Conservation (phyloP, 345 rosid species). For the Sapria himalayana region DNA sequence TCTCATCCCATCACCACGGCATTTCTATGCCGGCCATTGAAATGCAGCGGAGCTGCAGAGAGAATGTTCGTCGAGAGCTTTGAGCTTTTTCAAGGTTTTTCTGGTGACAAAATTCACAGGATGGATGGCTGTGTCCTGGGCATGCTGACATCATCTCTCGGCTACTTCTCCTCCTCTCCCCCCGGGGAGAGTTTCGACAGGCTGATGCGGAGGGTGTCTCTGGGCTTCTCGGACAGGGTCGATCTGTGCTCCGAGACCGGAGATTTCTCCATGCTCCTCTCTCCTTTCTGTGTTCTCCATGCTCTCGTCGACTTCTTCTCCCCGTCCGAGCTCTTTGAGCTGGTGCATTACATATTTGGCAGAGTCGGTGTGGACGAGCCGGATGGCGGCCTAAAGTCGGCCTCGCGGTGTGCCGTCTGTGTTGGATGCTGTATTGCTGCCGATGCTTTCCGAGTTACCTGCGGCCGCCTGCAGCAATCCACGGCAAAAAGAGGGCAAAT, state of each 20-base stretch:
- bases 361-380: conserved; percentile 16
- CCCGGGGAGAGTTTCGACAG: conserved; percentile 22
- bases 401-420: conserved; percentile 14
- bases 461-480: conserved; percentile 32
- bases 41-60: conserved; percentile 14
- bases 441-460: conserved; percentile 43
- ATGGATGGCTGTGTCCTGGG: conserved; percentile 37
- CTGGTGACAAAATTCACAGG: conserved; percentile 22
- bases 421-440: conserved; percentile 43
- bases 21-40: conserved; percentile 29
- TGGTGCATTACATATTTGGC: conserved; percentile 36
- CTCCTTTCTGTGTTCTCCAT: conserved; percentile 32
- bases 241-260: conserved; percentile 26
- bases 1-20: conserved; percentile 39
- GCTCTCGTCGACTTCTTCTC: conserved; percentile 32
- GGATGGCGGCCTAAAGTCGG: conserved; percentile 11
- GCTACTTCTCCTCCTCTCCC: conserved; percentile 21
- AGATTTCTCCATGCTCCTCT: conserved; percentile 24
- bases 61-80: conserved; percentile 16
- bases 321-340: conserved; percentile 50
- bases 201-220: conserved; percentile 23
- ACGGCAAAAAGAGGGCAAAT: conserved; percentile 16
- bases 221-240: conserved; percentile 22
- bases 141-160: conserved; percentile 32
- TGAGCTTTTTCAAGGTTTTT: conserved; percentile 19